Evolutionary conservation across 345 rosid species (phyloP), one percentile per base, ranked within the genome.

Genomic region (Populus pruinosa): DNA sequence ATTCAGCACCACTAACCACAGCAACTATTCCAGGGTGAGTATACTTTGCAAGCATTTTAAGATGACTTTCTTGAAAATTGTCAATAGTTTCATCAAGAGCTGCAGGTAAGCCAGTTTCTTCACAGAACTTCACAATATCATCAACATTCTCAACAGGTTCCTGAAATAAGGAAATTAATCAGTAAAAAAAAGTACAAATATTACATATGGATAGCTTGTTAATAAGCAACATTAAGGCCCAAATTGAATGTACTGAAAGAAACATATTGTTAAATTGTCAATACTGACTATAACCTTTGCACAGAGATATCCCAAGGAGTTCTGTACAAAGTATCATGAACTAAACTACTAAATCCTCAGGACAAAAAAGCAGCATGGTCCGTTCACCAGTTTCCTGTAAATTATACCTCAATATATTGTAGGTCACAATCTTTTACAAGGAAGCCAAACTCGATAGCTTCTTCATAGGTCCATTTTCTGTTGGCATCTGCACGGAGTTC

Each of bases 401-500:
- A 70, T 23, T 69, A 53, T 83, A 93, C 99, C 99, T 95, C 99
- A 67, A 95, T 87, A 81, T 95, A 95, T 78, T 90, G 93, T 74
- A 95, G 82, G 79, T 91, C 86, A 79, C 90, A 91, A 81, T 80
- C 85, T 88, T 89, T 93, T 72, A 95, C 92, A 78, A 83, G 79
- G 69, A 80, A 84, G 49, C 91, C 88, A 83, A 95, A 95, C 67
- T 83, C 72, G 70, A 87, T 79, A 76, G 99, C 99, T 79, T 93
- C 89, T 80, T 93, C 89, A 78, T 87, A 95, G 61, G 86, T 86
- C 99, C 99, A 95, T 53, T 88, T 91, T 79, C 92, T 85, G 67
- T 95, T 95, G 76, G 99, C 99, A 87, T 95, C 99, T 72, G 78
- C 98, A 76, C 98, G 99, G 82, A 95, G 90, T 85, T 89, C 87